Evolutionary conservation across 2,329 filamentous ascomycete genomes (phyloP).

Genomic region (Penicillium psychrosexuale): DNA sequence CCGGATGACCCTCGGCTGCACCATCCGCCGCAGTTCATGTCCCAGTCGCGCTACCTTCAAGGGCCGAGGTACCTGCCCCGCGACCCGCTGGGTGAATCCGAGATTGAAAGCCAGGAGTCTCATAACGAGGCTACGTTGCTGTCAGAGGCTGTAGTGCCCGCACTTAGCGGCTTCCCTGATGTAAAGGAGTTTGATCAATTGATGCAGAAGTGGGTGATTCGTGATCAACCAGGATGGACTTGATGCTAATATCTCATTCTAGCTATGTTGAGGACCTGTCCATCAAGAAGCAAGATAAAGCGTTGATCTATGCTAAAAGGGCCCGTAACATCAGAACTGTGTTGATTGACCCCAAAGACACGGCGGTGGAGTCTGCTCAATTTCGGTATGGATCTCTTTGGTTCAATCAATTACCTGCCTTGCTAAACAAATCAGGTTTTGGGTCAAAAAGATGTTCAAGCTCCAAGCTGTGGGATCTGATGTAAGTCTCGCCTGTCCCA

Average conservation of each 20-base stretch:
- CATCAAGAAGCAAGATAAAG: conserved; percentile 52
- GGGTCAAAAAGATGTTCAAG: conserved; percentile 55
- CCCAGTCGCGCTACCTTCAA: conserved; percentile 33
- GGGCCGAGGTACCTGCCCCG: conserved; percentile 35
- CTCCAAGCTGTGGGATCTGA: conserved; percentile 42
- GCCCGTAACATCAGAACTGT: conserved; percentile 49
- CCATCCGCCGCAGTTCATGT: conserved; percentile 33
- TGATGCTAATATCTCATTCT: neutral
- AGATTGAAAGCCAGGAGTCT: conserved; percentile 47
- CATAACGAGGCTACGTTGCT: conserved; percentile 43
- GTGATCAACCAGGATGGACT: neutral
- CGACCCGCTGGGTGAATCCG: conserved; percentile 35
- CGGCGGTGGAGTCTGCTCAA: conserved; percentile 50
- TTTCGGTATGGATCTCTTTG: conserved; percentile 41
- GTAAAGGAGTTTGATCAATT: conserved; percentile 47
- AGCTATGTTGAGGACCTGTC: conserved; percentile 52
- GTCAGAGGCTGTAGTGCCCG: conserved; percentile 45
- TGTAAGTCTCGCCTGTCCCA: conserved; percentile 29
- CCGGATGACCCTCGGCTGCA: conserved; percentile 36
- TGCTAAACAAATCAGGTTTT: conserved; percentile 40
- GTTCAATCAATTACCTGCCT: neutral
- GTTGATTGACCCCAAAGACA: conserved; percentile 50
- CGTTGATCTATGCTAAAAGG: conserved; percentile 48
- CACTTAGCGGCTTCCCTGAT: conserved; percentile 45
- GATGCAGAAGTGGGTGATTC: conserved; percentile 42